These are phyloP conservation scores for Avicennia marina DNA, from an alignment of 257 asterid species.

Conservation along the genomic window DNA sequence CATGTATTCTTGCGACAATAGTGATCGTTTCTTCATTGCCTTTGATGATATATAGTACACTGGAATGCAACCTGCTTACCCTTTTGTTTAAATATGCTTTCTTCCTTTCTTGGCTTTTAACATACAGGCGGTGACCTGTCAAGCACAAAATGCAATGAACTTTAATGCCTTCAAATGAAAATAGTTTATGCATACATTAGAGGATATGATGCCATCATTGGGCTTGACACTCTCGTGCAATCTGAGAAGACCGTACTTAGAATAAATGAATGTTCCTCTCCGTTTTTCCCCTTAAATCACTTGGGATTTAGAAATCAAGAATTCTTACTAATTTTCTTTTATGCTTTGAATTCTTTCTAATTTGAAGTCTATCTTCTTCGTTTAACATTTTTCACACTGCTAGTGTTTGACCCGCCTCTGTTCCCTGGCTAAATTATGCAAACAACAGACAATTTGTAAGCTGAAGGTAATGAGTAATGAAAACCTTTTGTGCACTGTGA, in stretches of 20 bases:
- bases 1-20: background rate
- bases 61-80: background rate
- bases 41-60: background rate
- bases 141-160: background rate
- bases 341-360: too few species aligned
- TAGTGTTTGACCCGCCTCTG: background rate
- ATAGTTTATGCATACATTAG: conserved; percentile 4
- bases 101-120: conserved; percentile 6
- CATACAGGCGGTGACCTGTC: conserved; percentile 15
- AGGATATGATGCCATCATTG: background rate
- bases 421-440: background rate
- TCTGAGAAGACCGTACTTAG: conserved; percentile 15
- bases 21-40: background rate
- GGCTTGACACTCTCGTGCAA: conserved; percentile 9
- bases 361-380: too few species aligned
- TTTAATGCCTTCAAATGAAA: conserved; percentile 5
- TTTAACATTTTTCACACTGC: background rate
- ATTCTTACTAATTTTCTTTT: too few species aligned
- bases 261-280: background rate
- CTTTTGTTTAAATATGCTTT: background rate
- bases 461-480: too few species aligned
- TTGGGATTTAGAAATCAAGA: conserved; percentile 4
- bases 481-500: background rate
- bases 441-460: background rate
- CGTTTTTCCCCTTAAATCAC: conserved; percentile 6